Evolutionary conservation across 2,329 filamentous ascomycete species (phyloP).

Genomic region (Aspergillus viridinutans): DNA sequence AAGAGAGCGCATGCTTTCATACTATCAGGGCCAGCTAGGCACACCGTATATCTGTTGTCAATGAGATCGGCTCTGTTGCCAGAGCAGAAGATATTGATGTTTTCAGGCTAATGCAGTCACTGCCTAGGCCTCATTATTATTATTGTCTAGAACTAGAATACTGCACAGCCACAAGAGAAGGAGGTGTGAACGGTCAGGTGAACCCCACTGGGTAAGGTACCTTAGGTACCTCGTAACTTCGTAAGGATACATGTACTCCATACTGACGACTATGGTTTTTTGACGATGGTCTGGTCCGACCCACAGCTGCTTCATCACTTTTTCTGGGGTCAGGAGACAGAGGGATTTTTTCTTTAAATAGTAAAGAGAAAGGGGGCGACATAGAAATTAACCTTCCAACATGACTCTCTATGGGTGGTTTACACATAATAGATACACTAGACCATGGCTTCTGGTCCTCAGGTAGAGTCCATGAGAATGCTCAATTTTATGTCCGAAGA

Average conservation of each 20-base stretch:
- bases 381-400: neutral
- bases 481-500: neutral
- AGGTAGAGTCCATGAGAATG: neutral
- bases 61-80: neutral
- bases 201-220: neutral
- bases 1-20: neutral
- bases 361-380: neutral
- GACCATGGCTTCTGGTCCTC: neutral
- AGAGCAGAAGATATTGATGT: neutral
- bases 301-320: neutral
- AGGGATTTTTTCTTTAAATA: neutral
- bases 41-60: neutral
- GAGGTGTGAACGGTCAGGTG: neutral
- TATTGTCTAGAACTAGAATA: neutral
- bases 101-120: neutral
- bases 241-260: neutral
- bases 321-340: neutral
- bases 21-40: neutral
- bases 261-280: neutral
- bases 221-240: too few species aligned
- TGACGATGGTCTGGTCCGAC: neutral
- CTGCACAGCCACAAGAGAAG: neutral
- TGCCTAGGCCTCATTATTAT: neutral
- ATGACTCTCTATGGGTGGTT: neutral
- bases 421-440: neutral